Percentiles rank a stretch among this genome's conserved stretches.
Evolutionary conservation across 1,284 basidiomycete genomes (phyloP).

Genomic region (Ganoderma multipileum): DNA sequence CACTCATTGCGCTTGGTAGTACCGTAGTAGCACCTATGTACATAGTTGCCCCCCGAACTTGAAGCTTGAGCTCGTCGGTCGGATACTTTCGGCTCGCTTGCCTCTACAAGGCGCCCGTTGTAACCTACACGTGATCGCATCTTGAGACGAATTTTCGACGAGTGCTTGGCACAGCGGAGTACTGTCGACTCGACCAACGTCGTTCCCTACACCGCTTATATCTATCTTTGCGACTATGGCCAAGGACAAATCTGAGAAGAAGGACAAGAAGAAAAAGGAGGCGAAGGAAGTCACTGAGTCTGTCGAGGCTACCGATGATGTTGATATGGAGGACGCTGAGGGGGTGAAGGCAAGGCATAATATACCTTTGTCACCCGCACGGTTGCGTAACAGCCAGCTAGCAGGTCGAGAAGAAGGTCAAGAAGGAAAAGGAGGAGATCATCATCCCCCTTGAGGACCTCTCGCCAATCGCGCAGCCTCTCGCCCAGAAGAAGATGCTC

Average conservation of each 20-base stretch:
- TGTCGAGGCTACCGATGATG: slow-evolving; percentile 47
- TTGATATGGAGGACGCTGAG: slow-evolving; percentile 58
- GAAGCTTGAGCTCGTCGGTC: no score
- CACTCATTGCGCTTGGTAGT: no score
- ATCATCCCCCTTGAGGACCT: slow-evolving; percentile 82
- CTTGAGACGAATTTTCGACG: slow-evolving; percentile 4
- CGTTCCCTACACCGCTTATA: neutral
- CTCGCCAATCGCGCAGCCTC: slow-evolving; percentile 88
- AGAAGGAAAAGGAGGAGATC: slow-evolving; percentile 65
- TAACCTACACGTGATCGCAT: slow-evolving; percentile 10
- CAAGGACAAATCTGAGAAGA: slow-evolving; percentile 78
- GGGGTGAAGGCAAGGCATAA: slow-evolving; percentile 48
- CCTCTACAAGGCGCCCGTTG: neutral
- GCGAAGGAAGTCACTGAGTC: slow-evolving; percentile 44
- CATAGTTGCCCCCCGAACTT: no score
- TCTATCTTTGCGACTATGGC: slow-evolving; percentile 47
- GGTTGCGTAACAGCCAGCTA: slow-evolving; percentile 29
- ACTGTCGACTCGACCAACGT: neutral
- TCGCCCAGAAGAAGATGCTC: slow-evolving; percentile 89
- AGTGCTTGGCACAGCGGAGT: neutral
- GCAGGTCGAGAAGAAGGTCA: slow-evolving; percentile 57
- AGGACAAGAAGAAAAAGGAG: slow-evolving; percentile 65
- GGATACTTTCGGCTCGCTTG: no score
- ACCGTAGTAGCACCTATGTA: no score
- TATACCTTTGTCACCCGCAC: neutral